phyloP scores from a whole-genome alignment of 139 green algal species.

The Haematococcus lacustris region DNA sequence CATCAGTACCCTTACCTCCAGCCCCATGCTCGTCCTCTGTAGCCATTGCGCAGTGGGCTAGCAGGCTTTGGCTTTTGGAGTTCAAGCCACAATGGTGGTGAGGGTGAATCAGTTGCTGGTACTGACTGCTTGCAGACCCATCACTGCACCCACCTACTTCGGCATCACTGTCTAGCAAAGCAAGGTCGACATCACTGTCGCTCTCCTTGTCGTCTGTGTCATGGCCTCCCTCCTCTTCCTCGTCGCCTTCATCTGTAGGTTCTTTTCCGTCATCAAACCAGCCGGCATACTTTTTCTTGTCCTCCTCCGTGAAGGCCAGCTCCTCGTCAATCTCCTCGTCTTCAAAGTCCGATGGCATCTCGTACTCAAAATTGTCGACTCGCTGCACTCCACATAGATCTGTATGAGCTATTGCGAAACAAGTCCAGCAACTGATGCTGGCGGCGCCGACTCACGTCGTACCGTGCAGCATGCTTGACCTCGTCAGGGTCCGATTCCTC shows the following conservation, averaged over 20 bases:
- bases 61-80: too few species aligned
- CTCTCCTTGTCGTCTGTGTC: slow-evolving; percentile 4
- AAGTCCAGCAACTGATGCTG: too few species aligned
- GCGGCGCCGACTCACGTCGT: slow-evolving; percentile 39
- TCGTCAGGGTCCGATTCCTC: slow-evolving; percentile 53
- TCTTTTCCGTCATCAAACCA: slow-evolving; percentile 54
- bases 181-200: slow-evolving; percentile 8
- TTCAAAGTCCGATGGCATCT: slow-evolving; percentile 81
- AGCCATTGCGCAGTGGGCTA: too few species aligned
- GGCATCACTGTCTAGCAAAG: slow-evolving; percentile 18
- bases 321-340: slow-evolving; percentile 97
- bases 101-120: too few species aligned
- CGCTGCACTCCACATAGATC: slow-evolving; percentile 34
- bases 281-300: slow-evolving; percentile 70
- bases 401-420: not conserved
- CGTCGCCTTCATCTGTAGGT: slow-evolving; percentile 24
- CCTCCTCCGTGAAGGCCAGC: slow-evolving; percentile 78
- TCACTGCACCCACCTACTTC: too few species aligned
- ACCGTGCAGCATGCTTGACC: slow-evolving; percentile 37
- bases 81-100: too few species aligned
- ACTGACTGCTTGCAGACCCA: too few species aligned
- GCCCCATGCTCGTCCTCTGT: too few species aligned
- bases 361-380: slow-evolving; percentile 86
- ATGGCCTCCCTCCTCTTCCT: slow-evolving; percentile 23
- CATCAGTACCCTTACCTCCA: slow-evolving; percentile 26